phyloP scores from a whole-genome alignment of 176 grass and related monocot species.

The Zoysia pacifica region DNA sequence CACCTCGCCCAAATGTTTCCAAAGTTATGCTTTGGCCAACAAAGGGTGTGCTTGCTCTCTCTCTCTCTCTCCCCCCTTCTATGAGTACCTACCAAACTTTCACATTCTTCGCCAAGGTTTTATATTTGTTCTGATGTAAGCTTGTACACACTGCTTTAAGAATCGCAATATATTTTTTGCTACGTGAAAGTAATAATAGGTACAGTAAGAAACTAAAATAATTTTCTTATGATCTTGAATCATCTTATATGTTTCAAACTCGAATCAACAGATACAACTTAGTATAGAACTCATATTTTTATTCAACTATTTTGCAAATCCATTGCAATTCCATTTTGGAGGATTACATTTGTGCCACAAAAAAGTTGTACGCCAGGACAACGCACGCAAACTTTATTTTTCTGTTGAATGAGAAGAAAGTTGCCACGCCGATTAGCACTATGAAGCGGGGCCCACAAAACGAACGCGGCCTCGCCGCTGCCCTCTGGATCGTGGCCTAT shows the following conservation, averaged over 20 bases:
- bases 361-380: constrained; percentile 27
- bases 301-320: neutral
- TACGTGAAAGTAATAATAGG: too few species aligned
- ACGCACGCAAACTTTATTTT: neutral
- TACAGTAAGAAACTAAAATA: too few species aligned
- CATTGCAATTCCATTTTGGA: neutral
- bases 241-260: too few species aligned
- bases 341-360: neutral
- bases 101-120: neutral
- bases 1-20: constrained; percentile 13
- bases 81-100: constrained; percentile 7
- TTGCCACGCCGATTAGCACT: constrained; percentile 30
- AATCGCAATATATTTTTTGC: too few species aligned
- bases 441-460: constrained; percentile 18
- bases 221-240: too few species aligned
- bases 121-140: neutral
- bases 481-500: constrained; percentile 34
- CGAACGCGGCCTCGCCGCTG: too few species aligned
- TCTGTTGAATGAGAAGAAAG: neutral
- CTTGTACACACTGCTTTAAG: neutral
- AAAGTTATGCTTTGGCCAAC: constrained; percentile 23
- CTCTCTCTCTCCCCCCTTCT: neutral
- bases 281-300: neutral
- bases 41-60: neutral
- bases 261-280: too few species aligned